phyloP scores from a whole-genome alignment of 306 rosid species.

The Trifolium subterraneum region DNA sequence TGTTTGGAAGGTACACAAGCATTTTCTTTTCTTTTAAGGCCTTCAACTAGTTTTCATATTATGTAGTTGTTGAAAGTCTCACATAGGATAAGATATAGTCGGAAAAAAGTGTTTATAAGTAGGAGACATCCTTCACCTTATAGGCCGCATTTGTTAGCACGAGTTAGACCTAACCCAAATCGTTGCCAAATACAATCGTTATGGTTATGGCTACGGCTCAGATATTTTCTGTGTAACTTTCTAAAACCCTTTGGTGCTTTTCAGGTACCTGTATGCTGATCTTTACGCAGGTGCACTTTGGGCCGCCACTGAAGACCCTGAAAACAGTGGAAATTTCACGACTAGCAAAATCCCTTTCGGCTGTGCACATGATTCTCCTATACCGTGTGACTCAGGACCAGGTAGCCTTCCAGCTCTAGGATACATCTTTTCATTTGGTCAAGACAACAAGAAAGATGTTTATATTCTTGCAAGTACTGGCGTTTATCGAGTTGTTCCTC shows the following conservation, averaged over 20 bases:
- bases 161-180: neutral
- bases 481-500: slow-evolving; percentile 76
- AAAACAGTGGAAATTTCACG: slow-evolving; percentile 74
- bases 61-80: neutral
- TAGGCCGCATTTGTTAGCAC: neutral
- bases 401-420: slow-evolving; percentile 68
- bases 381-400: slow-evolving; percentile 57
- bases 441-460: slow-evolving; percentile 78
- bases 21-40: slow-evolving; percentile 1
- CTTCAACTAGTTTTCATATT: slow-evolving; percentile 11
- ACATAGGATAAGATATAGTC: neutral
- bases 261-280: slow-evolving; percentile 83
- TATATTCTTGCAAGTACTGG: slow-evolving; percentile 71
- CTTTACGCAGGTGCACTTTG: slow-evolving; percentile 70
- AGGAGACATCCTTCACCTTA: neutral
- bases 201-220: neutral
- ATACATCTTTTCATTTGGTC: slow-evolving; percentile 72
- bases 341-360: slow-evolving; percentile 61
- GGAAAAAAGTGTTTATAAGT: neutral
- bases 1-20: slow-evolving; percentile 76
- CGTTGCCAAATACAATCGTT: neutral
- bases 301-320: slow-evolving; percentile 73
- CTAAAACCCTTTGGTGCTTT: neutral
- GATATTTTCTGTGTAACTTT: neutral
- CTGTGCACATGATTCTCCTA: slow-evolving; percentile 73